Evolutionary conservation across 768 basidiomycete genomes (phyloP), one percentile per base, ranked within the genome.

Genomic region (Erythrobasidium yunnanense): DNA sequence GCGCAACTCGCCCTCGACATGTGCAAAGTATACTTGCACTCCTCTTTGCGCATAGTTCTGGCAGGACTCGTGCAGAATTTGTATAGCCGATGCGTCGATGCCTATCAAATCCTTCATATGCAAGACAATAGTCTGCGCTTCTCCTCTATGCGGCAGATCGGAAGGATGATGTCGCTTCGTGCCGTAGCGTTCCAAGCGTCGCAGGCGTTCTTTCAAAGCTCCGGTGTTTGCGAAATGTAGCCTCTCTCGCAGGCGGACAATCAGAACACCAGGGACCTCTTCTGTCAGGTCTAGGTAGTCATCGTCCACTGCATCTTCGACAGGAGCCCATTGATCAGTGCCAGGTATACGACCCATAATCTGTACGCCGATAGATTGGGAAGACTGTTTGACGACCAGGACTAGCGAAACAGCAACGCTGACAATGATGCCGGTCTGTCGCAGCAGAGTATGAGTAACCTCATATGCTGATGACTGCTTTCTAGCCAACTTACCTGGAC

Each of bases 201-300:
- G 81, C 25, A 91, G 77, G 18, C 87, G 86, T 75, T 86, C 91
- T 79, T 96, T 96, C 22, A 99, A 78, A 72, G 92, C 90, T 34
- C 90, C 87, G 22, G 92, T 92, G 74, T 99, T 99, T 13, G 93
- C 91, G 70, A 99, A 99, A 73, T 90, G 88, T 27, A 99, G 79
- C 72, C 83, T 87, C 77, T 97, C 93, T 30, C 90, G 79, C 58
- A 99, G 87, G 23, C 90, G 81, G 4, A 96, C 81, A 52, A 99
- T 92, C 50, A 99, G 78, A 27, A 85, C 84, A 0, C 91, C 90
- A 3, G 86, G 81, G 17, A 85, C 79, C 68, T 83, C 85, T 34
- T 74, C 71, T 27, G 66, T 45, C 38, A 38, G n/a, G n/a, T 55
- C 13, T 33, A 47, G 15, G 47, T 55, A 27, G 20, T 77, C 73